phyloP scores from a whole-genome alignment of 129 eudicot species.

The Saposhnikovia divaricata region DNA sequence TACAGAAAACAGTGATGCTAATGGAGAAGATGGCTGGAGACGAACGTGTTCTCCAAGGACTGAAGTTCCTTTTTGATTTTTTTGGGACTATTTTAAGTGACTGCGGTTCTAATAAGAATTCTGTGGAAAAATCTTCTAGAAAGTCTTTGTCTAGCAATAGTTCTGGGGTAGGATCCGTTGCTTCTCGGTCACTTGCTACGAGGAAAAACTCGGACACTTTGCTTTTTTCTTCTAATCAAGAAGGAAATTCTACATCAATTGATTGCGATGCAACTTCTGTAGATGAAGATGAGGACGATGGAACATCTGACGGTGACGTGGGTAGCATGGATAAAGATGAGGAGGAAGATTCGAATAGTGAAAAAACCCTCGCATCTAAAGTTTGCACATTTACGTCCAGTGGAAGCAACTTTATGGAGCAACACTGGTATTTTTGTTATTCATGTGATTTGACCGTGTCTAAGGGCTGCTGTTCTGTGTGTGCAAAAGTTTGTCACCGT shows the following conservation, averaged over 20 bases:
- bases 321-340: slow-evolving; percentile 93
- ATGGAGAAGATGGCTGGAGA: slow-evolving; percentile 71
- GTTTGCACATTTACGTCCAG: slow-evolving; percentile 98
- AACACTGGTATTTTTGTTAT: slow-evolving; percentile 98
- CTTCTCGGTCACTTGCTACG: slow-evolving; percentile 53
- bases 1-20: slow-evolving; percentile 46
- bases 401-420: slow-evolving; percentile 99
- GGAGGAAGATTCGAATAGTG: slow-evolving; percentile 77
- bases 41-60: slow-evolving; percentile 67
- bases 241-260: slow-evolving; percentile 52
- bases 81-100: slow-evolving; percentile 57
- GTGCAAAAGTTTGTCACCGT: slow-evolving; percentile 98
- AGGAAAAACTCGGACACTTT: slow-evolving; percentile 58
- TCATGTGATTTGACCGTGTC: slow-evolving; percentile 97
- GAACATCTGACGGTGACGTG: slow-evolving; percentile 91
- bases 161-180: slow-evolving; percentile 44
- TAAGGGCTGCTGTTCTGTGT: slow-evolving; percentile 97
- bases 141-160: slow-evolving; percentile 43
- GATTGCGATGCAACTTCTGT: slow-evolving; percentile 96
- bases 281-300: slow-evolving; percentile 98
- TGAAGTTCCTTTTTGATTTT: slow-evolving; percentile 65
- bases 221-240: slow-evolving; percentile 72
- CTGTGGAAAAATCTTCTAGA: slow-evolving; percentile 36
- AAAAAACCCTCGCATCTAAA: slow-evolving; percentile 84
- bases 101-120: slow-evolving; percentile 42